phyloP scores from a whole-genome alignment of 768 basidiomycete genomes.

The Pleurotus ostreatus region DNA sequence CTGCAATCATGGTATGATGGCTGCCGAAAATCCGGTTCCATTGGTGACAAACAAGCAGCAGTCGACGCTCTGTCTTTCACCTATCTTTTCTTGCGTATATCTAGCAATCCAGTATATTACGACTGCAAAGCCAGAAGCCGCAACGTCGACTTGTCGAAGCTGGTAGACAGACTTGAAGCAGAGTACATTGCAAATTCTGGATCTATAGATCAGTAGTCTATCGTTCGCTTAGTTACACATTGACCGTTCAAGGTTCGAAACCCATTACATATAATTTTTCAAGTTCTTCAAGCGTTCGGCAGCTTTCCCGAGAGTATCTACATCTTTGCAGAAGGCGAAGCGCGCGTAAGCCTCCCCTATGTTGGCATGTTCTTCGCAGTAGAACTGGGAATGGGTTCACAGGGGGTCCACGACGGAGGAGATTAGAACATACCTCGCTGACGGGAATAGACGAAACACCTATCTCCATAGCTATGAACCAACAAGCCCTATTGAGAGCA shows the following conservation, averaged over 20 bases:
- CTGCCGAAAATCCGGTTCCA: conserved; percentile 31
- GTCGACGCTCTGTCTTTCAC: conserved; percentile 81
- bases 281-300: conserved; percentile 76
- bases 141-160: conserved; percentile 60
- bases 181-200: background rate
- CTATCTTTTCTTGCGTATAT: conserved; percentile 67
- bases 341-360: conserved; percentile 87
- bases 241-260: background rate
- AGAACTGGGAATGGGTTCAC: conserved; percentile 57
- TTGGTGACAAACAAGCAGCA: conserved; percentile 57
- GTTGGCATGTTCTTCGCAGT: conserved; percentile 78
- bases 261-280: conserved; percentile 52
- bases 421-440: conserved; percentile 69
- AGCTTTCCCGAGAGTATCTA: conserved; percentile 79
- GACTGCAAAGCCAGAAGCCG: conserved; percentile 42
- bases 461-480: conserved; percentile 90
- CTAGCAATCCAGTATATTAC: conserved; percentile 85
- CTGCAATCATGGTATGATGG: conserved; percentile 45
- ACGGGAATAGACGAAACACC: conserved; percentile 93
- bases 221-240: no score
- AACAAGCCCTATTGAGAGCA: conserved; percentile 63
- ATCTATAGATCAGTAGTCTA: background rate
- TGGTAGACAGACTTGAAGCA: conserved; percentile 54
- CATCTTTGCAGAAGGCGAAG: conserved; percentile 96
- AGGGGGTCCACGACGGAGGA: background rate